Evolutionary conservation across 139 green algal species (phyloP), one percentile per base, ranked within the genome.

Genomic region (Cymbomonas tetramitiformis): DNA sequence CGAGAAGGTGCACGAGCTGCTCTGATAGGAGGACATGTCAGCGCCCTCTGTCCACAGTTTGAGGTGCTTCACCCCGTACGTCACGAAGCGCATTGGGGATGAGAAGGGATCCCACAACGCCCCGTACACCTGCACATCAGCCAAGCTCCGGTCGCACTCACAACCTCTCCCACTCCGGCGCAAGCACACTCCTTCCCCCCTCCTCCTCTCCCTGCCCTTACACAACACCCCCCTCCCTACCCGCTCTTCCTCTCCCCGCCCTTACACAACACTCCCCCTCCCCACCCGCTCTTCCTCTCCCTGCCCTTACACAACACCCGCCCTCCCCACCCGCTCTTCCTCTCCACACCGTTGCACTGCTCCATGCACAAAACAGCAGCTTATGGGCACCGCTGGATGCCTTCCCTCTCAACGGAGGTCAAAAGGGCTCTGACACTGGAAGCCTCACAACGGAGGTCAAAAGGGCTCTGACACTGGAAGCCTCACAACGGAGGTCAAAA

Each of bases 101-200:
- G 47, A n/a, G 6, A n/a, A 73, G 0, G 66, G 68, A 56, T 83
- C 77, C 71, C 71, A 86, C 60, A 76, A 67, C n/a, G 76, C 47
- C 29, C 79, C 79, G 70, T 79, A 86, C 55, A 86, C 74, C 67
- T 81, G 51, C 9, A 34, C 18, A n/a, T n/a, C n/a, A n/a, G n/a
- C n/a, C n/a, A n/a, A n/a, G n/a, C n/a, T n/a, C n/a, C 3, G 34
- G 33, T 10, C n/a, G 26, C 41, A 23, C 56, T 30, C 33, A 15
- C 19, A 23, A 43, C 1, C 77, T 77, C 40, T 65, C 70, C 34
- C 64, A 67, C 26, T 57, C 38, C 23, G 61, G 28, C 80, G 46
- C 59, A 54, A 12, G 8, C 23, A 0, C 26, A 9, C 41, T 21
- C 6, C 6, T 10, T 50, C 29, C 6, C 41, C 41, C 6, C 41